Base-by-base conservation (phyloP, 306 rosid genomes). In the Astragalus glycyphyllos region DNA sequence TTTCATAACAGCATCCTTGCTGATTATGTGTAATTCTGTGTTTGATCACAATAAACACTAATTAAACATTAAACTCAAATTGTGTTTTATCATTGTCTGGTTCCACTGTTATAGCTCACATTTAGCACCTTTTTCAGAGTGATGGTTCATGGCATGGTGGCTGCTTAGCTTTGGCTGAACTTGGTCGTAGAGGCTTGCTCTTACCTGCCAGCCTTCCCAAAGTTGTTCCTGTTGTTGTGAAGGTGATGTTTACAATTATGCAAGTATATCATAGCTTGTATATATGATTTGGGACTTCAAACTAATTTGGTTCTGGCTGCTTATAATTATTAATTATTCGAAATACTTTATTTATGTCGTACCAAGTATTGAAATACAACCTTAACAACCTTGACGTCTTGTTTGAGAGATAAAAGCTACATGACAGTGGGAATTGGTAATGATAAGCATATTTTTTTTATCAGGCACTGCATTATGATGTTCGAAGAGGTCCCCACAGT, bases 71-170 rank as follows among this genome's bases (percentile, higher is more conserved):
- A 37, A 62, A 62, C 8, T 64, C 49, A 4, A 8, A 17, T 13
- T 23, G 69, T 45, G 51, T 17, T 41, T 6, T 41, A 64, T 45
- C 56, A 45, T 64, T 64, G 11, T 29, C 58, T 64, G 11, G 38
- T 46, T 26, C 66, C 71, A 49, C 35, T 71, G 31, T 76, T 32
- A 23, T 67, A 60, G 57, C 79, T 81, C 73, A 59, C 29, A 49
- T 38, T 59, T 49, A 59, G 9, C 42, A 14, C 17, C 44, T 76
- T 74, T 85, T 83, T 48, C 82, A 94, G 98, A 96, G 97, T 55
- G 98, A 94, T 79, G 95, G 98, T 74, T 94, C 98, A 53, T 94
- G 98, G 98, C 98, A 91, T 71, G 98, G 98, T 68, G 98, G 97
- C 66, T 94, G 98, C 87, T 86, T 94, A 68, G 98, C 98, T 17